Evolutionary conservation across 495 filamentous ascomycete genomes (phyloP).

Genomic region (Parachaetomium inaequale): DNA sequence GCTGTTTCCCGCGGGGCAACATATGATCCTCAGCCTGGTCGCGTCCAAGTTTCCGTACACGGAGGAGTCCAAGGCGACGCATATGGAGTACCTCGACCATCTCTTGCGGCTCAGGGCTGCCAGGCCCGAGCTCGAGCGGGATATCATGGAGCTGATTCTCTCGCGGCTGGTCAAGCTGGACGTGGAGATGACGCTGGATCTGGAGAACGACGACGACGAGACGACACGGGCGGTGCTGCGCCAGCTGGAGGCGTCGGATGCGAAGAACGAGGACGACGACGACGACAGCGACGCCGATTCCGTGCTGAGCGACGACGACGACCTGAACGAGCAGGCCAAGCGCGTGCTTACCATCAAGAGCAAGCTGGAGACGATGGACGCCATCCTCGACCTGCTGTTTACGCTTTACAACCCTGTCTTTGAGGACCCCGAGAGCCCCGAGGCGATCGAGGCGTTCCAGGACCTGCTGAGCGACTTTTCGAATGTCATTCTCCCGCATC

Average conservation of each 20-base stretch:
- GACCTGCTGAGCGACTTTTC: slow-evolving; percentile 78
- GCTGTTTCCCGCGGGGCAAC: slow-evolving; percentile 69
- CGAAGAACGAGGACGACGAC: slow-evolving; percentile 54
- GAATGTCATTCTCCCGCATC: slow-evolving; percentile 70
- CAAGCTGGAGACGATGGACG: slow-evolving; percentile 87
- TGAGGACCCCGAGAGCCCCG: slow-evolving; percentile 45
- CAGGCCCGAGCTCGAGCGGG: slow-evolving; percentile 71
- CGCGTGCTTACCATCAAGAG: slow-evolving; percentile 62
- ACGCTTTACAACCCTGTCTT: slow-evolving; percentile 71
- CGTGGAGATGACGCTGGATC: slow-evolving; percentile 86
- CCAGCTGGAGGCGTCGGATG: slow-evolving; percentile 31
- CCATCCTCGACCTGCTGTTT: slow-evolving; percentile 87
- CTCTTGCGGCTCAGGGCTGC: slow-evolving; percentile 70
- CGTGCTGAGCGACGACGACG: slow-evolving; percentile 44
- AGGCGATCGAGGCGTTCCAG: slow-evolving; percentile 56
- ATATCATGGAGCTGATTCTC: slow-evolving; percentile 78
- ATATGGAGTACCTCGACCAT: slow-evolving; percentile 75
- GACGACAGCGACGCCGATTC: slow-evolving; percentile 59
- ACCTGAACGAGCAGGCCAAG: slow-evolving; percentile 44
- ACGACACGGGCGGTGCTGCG: slow-evolving; percentile 47
- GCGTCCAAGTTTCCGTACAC: slow-evolving; percentile 67
- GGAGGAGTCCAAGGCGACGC: slow-evolving; percentile 65
- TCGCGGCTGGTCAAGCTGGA: slow-evolving; percentile 84
- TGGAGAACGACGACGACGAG: slow-evolving; percentile 61
- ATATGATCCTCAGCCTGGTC: slow-evolving; percentile 62